Conservation (phyloP, 805 yeast species). For the Metahyphopichia silvanorum region DNA sequence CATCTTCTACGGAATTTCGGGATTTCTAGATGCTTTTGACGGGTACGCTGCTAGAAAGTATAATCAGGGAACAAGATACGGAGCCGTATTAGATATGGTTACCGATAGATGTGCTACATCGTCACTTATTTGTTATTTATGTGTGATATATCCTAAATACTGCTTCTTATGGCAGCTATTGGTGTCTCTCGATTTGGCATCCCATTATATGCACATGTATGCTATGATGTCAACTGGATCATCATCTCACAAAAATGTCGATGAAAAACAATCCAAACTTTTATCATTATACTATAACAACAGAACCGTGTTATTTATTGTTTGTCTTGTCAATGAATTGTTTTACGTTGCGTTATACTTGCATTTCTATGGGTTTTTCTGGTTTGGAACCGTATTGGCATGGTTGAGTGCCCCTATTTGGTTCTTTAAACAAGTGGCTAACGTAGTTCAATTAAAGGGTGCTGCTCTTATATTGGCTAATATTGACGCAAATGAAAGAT, state of each 20-base stretch:
- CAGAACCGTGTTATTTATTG: conserved; percentile 75
- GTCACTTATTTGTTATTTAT: conserved; percentile 82
- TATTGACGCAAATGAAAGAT: conserved; percentile 60
- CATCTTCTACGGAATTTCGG: conserved; percentile 76
- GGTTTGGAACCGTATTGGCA: conserved; percentile 59
- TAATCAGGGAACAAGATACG: conserved; percentile 87
- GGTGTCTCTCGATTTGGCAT: conserved; percentile 81
- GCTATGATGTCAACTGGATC: conserved; percentile 83
- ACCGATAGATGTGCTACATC: conserved; percentile 97
- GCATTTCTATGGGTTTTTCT: conserved; percentile 59
- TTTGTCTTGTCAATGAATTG: conserved; percentile 90
- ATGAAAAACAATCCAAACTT: conserved; percentile 64
- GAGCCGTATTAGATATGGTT: conserved; percentile 98
- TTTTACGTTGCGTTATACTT: conserved; percentile 89
- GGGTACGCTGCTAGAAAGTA: conserved; percentile 91
- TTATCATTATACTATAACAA: conserved; percentile 85
- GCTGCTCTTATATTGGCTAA: conserved; percentile 83
- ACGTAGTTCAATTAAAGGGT: conserved; percentile 80
- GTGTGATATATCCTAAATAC: conserved; percentile 73
- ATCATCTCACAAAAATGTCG: conserved; percentile 78
- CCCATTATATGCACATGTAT: conserved; percentile 98
- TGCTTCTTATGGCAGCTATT: conserved; percentile 75
- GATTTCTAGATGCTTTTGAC: conserved; percentile 92
- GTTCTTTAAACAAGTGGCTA: conserved; percentile 86
- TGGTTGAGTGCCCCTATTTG: conserved; percentile 77